Conservation (phyloP, 306 rosid genomes). For the Prunus kanzakura region DNA sequence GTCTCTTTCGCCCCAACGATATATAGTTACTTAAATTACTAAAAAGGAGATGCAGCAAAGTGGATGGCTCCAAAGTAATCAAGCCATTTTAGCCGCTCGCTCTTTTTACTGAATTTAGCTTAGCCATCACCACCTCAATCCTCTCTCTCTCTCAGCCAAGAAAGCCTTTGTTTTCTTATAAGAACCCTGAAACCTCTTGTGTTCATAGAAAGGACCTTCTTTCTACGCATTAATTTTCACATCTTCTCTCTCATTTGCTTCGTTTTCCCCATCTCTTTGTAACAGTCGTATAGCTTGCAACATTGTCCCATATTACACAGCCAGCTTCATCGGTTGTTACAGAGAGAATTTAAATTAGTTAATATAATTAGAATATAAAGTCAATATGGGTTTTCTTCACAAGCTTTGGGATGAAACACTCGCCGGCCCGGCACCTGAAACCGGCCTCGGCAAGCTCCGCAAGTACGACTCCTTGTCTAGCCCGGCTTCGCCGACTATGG, state of each 20-base stretch:
- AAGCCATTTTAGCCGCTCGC: slow-evolving; percentile 41
- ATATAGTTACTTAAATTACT: not conserved
- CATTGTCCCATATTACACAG: not conserved
- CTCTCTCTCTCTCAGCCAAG: not conserved
- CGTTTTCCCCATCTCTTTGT: slow-evolving; percentile 51
- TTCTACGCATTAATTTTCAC: not conserved
- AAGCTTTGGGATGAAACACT: slow-evolving; percentile 97
- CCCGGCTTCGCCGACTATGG: slow-evolving; percentile 19
- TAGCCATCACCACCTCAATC: slow-evolving; percentile 23
- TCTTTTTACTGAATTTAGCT: slow-evolving; percentile 15
- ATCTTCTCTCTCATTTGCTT: slow-evolving; percentile 40
- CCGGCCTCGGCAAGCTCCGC: slow-evolving; percentile 84
- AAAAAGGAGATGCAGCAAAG: not conserved
- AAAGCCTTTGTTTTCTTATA: slow-evolving; percentile 25
- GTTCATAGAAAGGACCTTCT: slow-evolving; percentile 9
- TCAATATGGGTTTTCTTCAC: slow-evolving; percentile 70
- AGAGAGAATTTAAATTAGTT: not conserved
- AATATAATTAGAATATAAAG: not conserved
- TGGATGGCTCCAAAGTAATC: slow-evolving; percentile 45
- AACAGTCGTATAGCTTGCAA: slow-evolving; percentile 30
- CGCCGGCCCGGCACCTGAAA: slow-evolving; percentile 92
- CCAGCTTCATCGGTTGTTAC: slow-evolving; percentile 30
- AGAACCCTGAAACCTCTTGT: slow-evolving; percentile 12
- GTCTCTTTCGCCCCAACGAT: not conserved
- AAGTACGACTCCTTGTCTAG: slow-evolving; percentile 52